A percentile compares a stretch with the other conserved stretches of the same genome.
These are phyloP conservation scores for Syzygium aromaticum DNA, from an alignment of 345 rosid species.

Conservation along the genomic window DNA sequence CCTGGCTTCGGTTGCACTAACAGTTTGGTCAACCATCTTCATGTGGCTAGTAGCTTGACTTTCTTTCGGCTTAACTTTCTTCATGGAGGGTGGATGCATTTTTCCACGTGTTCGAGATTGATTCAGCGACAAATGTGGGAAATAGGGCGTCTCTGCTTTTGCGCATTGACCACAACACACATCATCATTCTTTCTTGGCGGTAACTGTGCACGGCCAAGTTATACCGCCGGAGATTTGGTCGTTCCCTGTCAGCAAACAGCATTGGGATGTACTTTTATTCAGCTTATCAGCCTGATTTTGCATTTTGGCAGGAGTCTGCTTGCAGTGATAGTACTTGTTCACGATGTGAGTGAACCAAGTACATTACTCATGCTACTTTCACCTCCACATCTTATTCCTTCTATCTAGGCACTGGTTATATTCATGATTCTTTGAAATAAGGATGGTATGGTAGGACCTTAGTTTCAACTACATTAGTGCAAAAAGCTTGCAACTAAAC, in stretches of 20 bases:
- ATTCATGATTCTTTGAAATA: not conserved
- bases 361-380: not conserved
- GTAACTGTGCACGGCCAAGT: not conserved
- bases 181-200: not conserved
- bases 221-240: not conserved
- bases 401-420: not conserved
- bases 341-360: not conserved
- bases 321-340: not conserved
- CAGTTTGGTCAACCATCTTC: constrained; percentile 38
- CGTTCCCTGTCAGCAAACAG: not conserved
- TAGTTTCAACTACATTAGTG: not conserved
- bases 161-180: not conserved
- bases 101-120: not conserved
- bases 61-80: not conserved
- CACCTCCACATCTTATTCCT: not conserved
- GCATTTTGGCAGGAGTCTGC: not conserved
- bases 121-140: not conserved
- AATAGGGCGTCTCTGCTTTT: not conserved
- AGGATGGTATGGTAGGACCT: not conserved
- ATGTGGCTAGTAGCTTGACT: constrained; percentile 19
- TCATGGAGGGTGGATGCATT: not conserved
- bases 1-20: constrained; percentile 29
- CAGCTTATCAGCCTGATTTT: not conserved
- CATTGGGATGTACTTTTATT: not conserved
- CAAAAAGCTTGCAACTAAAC: not conserved